Evolutionary conservation across 164 flowering plant genomes (phyloP).

Genomic region (Protea cynaroides): DNA sequence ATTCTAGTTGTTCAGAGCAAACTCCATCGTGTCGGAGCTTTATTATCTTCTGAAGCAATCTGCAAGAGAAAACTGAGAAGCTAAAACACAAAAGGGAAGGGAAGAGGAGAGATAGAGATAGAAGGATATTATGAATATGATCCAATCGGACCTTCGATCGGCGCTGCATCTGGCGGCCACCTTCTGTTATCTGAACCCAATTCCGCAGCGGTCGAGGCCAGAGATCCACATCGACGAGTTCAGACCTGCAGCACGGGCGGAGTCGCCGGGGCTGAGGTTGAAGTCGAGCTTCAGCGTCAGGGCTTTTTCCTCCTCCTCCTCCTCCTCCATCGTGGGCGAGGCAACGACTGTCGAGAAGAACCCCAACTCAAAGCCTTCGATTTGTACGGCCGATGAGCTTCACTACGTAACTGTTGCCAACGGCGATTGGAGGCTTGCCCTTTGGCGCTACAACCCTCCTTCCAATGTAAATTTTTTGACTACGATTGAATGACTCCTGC

Average conservation of each 20-base stretch:
- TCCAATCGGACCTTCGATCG: slow-evolving; percentile 43
- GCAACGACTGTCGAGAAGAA: slow-evolving; percentile 6
- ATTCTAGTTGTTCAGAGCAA: no score
- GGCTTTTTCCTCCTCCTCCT: background rate
- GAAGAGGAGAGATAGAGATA: background rate
- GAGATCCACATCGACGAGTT: background rate
- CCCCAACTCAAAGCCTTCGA: slow-evolving; percentile 53
- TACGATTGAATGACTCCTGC: background rate
- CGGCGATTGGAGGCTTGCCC: slow-evolving; percentile 86
- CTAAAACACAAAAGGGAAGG: background rate
- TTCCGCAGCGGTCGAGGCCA: background rate
- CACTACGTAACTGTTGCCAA: slow-evolving; percentile 70
- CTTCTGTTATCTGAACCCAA: slow-evolving; percentile 25
- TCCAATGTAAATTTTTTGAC: slow-evolving; percentile 42
- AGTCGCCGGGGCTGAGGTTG: background rate
- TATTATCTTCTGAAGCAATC: no score
- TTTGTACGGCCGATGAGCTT: slow-evolving; percentile 98
- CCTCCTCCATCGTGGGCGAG: slow-evolving; percentile 6
- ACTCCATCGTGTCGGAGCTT: no score
- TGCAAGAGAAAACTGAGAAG: no score
- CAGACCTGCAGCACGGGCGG: slow-evolving; percentile 2
- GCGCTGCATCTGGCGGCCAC: slow-evolving; percentile 39
- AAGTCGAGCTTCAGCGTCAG: background rate
- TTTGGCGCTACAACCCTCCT: slow-evolving; percentile 87
- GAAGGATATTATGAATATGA: slow-evolving; percentile 13